Percentiles rank a stretch among this genome's conserved stretches.
phyloP scores from a whole-genome alignment of 139 green algal species.

The Chlorella vulgaris region DNA sequence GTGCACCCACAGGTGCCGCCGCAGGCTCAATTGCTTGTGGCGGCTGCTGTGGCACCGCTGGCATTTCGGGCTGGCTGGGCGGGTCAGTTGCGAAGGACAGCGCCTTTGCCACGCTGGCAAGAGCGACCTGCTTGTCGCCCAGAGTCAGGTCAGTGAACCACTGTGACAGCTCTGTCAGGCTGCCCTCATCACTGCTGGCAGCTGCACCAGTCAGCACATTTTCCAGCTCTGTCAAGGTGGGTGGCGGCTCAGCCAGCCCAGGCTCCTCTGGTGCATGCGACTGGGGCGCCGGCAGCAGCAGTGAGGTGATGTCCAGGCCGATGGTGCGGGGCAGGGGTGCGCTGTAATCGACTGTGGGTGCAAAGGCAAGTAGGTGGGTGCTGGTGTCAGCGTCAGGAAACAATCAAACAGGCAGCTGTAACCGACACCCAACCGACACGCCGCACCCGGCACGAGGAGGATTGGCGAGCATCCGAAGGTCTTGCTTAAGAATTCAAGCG shows the following conservation, averaged over 20 bases:
- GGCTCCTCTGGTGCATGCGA: neutral
- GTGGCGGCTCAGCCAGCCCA: too few relatives aligned
- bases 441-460: neutral
- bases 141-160: neutral
- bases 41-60: neutral
- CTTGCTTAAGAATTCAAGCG: conserved; percentile 4
- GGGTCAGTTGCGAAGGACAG: conserved; percentile 1
- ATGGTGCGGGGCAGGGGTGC: neutral
- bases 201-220: neutral
- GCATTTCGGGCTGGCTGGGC: neutral
- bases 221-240: neutral
- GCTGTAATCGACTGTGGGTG: conserved; percentile 16
- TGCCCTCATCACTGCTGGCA: conserved; percentile 1
- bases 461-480: neutral
- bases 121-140: neutral
- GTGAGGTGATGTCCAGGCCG: neutral
- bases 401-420: too few relatives aligned
- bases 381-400: too few relatives aligned
- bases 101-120: neutral
- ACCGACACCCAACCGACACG: neutral
- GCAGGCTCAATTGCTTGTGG: neutral
- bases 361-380: neutral
- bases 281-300: neutral
- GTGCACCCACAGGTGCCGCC: neutral
- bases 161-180: neutral